Percentiles rank a stretch among this genome's conserved stretches.
These are phyloP conservation scores for Diplosphaera chodatii DNA, from an alignment of 139 green algal species.

Conservation along the genomic window DNA sequence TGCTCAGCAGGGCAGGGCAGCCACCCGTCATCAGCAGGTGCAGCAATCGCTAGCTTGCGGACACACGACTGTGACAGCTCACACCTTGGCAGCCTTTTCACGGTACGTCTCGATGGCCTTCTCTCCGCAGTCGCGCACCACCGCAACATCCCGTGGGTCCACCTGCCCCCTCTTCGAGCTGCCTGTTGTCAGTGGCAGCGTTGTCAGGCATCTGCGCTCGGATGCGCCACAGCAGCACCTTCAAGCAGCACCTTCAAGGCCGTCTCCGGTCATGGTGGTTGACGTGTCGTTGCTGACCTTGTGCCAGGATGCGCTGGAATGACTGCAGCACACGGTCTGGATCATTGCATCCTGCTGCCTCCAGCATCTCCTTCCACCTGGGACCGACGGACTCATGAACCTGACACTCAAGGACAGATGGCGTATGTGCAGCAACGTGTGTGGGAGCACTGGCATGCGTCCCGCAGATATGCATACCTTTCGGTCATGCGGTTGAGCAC, in stretches of 20 bases:
- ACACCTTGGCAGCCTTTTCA: conserved; percentile 26
- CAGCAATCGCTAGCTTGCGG: too few species aligned
- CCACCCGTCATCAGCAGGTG: too few species aligned
- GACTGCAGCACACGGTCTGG: conserved; percentile 14
- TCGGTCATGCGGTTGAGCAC: conserved; percentile 2
- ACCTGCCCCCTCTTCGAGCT: conserved; percentile 10
- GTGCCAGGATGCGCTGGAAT: conserved; percentile 16
- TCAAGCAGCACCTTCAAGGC: too few species aligned
- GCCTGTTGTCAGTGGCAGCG: conserved; percentile 3
- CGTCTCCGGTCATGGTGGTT: too few species aligned
- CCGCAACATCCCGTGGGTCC: conserved; percentile 18
- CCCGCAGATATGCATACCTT: neutral
- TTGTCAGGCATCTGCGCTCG: too few species aligned
- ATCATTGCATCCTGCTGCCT: conserved; percentile 15
- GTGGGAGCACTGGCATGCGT: too few species aligned
- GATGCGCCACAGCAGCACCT: too few species aligned
- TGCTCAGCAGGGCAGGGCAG: too few species aligned
- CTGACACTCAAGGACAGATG: too few species aligned
- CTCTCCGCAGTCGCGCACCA: conserved; percentile 26
- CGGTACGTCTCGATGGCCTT: conserved; percentile 33
- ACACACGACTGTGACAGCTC: too few species aligned
- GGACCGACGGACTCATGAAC: too few species aligned
- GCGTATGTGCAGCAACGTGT: too few species aligned
- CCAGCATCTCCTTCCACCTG: conserved; percentile 17
- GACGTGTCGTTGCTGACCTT: neutral